Evolutionary conservation across 2,329 filamentous ascomycete species (phyloP).

Genomic region (Capronia coronata): DNA sequence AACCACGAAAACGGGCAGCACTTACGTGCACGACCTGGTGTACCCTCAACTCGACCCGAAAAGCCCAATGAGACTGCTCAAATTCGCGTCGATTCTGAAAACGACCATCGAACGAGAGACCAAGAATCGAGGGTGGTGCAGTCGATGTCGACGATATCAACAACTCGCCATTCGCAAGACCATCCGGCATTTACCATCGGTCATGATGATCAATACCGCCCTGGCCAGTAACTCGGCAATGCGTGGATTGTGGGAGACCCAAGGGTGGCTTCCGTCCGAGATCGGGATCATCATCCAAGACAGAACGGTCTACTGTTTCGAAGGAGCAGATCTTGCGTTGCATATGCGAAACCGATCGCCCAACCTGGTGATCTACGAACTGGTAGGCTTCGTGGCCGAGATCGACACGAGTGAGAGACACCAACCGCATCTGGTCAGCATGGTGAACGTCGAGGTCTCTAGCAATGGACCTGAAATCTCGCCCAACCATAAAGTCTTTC

Average conservation of each 20-base stretch:
- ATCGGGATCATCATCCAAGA: constrained; percentile 86
- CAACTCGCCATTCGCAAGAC: constrained; percentile 78
- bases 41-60: constrained; percentile 55
- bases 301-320: constrained; percentile 90
- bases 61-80: constrained; percentile 44
- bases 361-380: constrained; percentile 79
- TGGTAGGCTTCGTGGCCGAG: constrained; percentile 83
- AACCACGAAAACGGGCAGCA: constrained; percentile 69
- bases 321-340: constrained; percentile 78
- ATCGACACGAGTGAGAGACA: constrained; percentile 80
- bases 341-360: constrained; percentile 74
- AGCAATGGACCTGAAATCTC: constrained; percentile 56
- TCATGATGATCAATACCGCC: constrained; percentile 81
- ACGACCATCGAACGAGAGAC: constrained; percentile 84
- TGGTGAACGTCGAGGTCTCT: constrained; percentile 66
- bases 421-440: constrained; percentile 83
- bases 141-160: constrained; percentile 83
- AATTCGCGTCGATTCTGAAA: constrained; percentile 88
- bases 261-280: constrained; percentile 87
- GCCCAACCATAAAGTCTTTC: constrained; percentile 51
- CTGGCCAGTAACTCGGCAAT: constrained; percentile 67
- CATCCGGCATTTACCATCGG: constrained; percentile 71
- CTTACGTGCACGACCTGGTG: constrained; percentile 76
- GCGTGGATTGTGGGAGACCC: constrained; percentile 71
- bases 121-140: constrained; percentile 87